Evolutionary conservation across 305 asterid species (phyloP), one percentile per base, ranked within the genome.

Genomic region (Euphrasia arctica): DNA sequence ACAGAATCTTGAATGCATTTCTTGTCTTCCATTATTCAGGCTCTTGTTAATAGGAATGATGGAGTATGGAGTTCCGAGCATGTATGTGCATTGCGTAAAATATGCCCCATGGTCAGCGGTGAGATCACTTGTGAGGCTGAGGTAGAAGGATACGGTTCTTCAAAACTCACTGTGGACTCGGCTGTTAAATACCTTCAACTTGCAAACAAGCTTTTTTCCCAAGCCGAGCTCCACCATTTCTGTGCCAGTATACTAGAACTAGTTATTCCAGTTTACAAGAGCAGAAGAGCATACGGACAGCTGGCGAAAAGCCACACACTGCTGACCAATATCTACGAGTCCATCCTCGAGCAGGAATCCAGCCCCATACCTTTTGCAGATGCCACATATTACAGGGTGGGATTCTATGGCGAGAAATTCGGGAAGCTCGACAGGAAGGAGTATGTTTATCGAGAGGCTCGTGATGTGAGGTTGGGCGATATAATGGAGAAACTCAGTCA

Each of bases 401-500:
- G 99, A 63, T 94, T 94, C 73, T 94, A 94, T 27, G 99, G 97
- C 14, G 95, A 85, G 45, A 94, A 86, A 29, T 90, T 94, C 58
- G 95, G 95, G 70, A 90, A 83, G 81, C 95, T 94, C 2, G 86
- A 90, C 31, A 75, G 87, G 61, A 86, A 84, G 72, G 99, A 90
- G 82, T 94, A 86, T 56, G 95, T 94, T 0, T 94, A 90, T 70
- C 78, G 99, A 74, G 99, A 90, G 80, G 85, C 97, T 58, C 96
- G 99, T 36, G 99, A 94, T 72, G 99, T 94, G 32, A 78, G 99
- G 75, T 69, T 94, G 71, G 99, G 99, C 15, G 99, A 94, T 71
- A 88, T 94, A 77, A 94, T 94, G 99, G 99, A 90, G 80, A 94
- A 94, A 74, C 95, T 94, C n/a, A 94, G 99, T 78, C 99, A 89